Percentiles rank a stretch among this genome's conserved stretches.
Evolutionary conservation across 2,329 filamentous ascomycete genomes (phyloP).

Genomic region (Cadophora sp.): DNA sequence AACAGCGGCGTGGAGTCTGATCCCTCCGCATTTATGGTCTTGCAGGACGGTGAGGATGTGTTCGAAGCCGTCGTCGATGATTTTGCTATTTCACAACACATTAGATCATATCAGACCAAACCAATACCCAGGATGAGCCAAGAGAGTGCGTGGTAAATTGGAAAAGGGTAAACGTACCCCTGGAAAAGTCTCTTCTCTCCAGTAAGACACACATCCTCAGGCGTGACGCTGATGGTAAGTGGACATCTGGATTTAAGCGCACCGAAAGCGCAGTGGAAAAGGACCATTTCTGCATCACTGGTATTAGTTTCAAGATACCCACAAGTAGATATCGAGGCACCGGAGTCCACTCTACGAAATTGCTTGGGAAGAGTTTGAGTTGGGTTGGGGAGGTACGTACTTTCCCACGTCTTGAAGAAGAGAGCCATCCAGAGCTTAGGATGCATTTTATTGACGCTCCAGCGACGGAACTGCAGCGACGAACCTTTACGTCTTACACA

Average conservation of each 20-base stretch:
- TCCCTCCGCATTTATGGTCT: slow-evolving; percentile 55
- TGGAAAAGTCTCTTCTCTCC: slow-evolving; percentile 62
- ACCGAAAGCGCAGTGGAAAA: slow-evolving; percentile 65
- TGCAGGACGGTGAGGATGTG: slow-evolving; percentile 62
- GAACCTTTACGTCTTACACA: slow-evolving; percentile 57
- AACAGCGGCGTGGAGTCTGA: slow-evolving; percentile 63
- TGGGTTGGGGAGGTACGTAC: slow-evolving; percentile 46
- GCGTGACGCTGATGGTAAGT: slow-evolving; percentile 52
- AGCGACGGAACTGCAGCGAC: slow-evolving; percentile 58
- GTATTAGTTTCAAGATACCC: neutral
- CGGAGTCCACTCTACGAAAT: neutral
- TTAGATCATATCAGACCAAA: neutral
- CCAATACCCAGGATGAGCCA: neutral
- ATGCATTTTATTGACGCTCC: slow-evolving; percentile 53
- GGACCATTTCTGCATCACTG: slow-evolving; percentile 58
- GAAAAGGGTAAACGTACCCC: slow-evolving; percentile 53
- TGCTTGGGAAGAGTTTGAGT: neutral
- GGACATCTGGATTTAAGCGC: slow-evolving; percentile 60
- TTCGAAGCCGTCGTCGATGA: slow-evolving; percentile 60
- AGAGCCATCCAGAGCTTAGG: slow-evolving; percentile 61
- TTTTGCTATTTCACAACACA: slow-evolving; percentile 51
- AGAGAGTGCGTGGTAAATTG: too few species aligned
- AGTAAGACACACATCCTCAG: slow-evolving; percentile 54
- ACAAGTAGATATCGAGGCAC: neutral
- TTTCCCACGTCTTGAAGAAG: slow-evolving; percentile 67